Evolutionary conservation across 495 filamentous ascomycete genomes (phyloP).

Genomic region (Hyaloscypha bicolor): DNA sequence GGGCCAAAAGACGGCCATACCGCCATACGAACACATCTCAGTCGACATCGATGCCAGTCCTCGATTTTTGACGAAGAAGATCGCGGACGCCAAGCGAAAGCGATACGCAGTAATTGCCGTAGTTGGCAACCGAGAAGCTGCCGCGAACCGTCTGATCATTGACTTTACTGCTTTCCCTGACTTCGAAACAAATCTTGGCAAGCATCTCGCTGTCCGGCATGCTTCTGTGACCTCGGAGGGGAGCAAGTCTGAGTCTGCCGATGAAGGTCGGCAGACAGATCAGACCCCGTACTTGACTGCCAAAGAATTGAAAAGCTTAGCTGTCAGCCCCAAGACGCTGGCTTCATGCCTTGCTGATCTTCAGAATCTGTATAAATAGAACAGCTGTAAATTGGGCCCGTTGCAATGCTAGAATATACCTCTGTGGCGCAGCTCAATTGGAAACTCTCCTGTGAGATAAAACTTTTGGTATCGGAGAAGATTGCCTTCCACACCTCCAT

Average conservation of each 20-base stretch:
- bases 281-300: background rate
- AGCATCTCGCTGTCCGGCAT: conserved; percentile 2
- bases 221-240: background rate
- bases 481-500: background rate
- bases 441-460: background rate
- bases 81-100: conserved; percentile 69
- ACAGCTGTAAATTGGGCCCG: background rate
- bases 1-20: conserved; percentile 5
- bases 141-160: conserved; percentile 9
- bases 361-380: background rate
- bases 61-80: conserved; percentile 66
- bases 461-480: background rate
- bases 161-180: conserved; percentile 30
- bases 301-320: conserved; percentile 10
- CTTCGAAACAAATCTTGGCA: conserved; percentile 3
- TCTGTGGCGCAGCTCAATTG: background rate
- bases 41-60: conserved; percentile 73
- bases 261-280: background rate
- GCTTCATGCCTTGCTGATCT: conserved; percentile 5
- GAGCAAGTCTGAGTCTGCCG: background rate
- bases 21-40: conserved; percentile 48
- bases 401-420: background rate
- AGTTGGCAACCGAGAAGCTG: conserved; percentile 61
- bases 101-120: conserved; percentile 77
- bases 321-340: conserved; percentile 7